Conservation (phyloP, 1,284 basidiomycete genomes). For the Filobasidium uniguttulatum region DNA sequence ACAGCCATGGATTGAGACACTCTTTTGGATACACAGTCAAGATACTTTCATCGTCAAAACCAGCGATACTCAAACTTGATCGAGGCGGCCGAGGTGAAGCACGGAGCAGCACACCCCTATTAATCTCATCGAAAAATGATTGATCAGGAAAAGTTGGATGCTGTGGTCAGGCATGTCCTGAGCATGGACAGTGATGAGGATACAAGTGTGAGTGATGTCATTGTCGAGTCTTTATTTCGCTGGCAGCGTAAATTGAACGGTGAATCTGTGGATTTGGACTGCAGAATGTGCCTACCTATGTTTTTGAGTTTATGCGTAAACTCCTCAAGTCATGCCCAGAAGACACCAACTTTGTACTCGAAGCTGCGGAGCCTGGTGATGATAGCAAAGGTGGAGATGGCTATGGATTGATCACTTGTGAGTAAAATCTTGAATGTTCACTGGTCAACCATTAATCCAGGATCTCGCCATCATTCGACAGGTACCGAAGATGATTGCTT, state of each 20-base stretch:
- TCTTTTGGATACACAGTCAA: too few species aligned
- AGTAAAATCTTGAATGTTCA: background rate
- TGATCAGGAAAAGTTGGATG: background rate
- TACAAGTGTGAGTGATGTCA: background rate
- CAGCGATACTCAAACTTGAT: too few species aligned
- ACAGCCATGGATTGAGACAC: too few species aligned
- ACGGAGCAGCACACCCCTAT: too few species aligned
- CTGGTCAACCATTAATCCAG: background rate
- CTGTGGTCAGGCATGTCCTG: background rate
- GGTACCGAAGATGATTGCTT: conserved; percentile 11
- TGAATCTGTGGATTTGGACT: background rate
- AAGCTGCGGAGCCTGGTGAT: conserved; percentile 7
- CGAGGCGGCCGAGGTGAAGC: too few species aligned
- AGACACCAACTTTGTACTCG: conserved; percentile 11
- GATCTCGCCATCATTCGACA: background rate
- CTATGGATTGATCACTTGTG: conserved; percentile 11
- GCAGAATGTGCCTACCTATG: conserved; percentile 6
- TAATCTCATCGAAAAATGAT: background rate
- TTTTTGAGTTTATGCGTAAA: conserved; percentile 3
- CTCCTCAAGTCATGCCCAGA: conserved; percentile 3
- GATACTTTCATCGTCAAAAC: too few species aligned
- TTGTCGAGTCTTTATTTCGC: background rate
- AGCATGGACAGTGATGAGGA: conserved; percentile 10
- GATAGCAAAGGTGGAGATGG: background rate
- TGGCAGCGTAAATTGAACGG: too few species aligned